These are phyloP conservation scores for Metschnikowia rubicola DNA, from an alignment of 805 yeast species.

Conservation along the genomic window DNA sequence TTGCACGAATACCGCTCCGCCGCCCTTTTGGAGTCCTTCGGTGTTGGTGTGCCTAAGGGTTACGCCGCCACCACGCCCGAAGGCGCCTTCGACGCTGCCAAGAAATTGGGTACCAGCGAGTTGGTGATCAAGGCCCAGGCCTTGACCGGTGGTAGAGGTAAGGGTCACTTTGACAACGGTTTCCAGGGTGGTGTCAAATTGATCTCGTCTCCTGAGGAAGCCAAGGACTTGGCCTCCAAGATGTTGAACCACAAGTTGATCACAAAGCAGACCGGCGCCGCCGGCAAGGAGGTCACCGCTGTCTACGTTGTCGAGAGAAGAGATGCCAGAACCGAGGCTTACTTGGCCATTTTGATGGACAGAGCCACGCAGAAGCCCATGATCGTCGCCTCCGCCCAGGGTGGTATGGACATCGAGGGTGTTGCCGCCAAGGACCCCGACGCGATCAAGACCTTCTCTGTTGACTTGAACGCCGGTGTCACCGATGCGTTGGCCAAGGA, in stretches of 20 bases:
- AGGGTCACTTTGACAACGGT: conserved; percentile 95
- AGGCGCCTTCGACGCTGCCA: conserved; percentile 82
- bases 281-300: conserved; percentile 95
- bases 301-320: conserved; percentile 95
- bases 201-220: conserved; percentile 81
- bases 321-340: conserved; percentile 91
- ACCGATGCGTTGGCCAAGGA: conserved; percentile 70
- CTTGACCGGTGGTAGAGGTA: conserved; percentile 99
- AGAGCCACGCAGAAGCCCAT: conserved; percentile 86
- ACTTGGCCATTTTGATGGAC: conserved; percentile 91
- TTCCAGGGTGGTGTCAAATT: conserved; percentile 95
- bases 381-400: conserved; percentile 94
- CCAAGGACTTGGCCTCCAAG: conserved; percentile 76
- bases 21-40: conserved; percentile 74
- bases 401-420: conserved; percentile 99
- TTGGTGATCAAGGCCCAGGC: conserved; percentile 98
- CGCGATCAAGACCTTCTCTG: conserved; percentile 84
- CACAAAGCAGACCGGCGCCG: conserved; percentile 97
- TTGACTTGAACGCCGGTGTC: conserved; percentile 76
- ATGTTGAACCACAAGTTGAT: conserved; percentile 91
- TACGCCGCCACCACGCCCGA: conserved; percentile 85
- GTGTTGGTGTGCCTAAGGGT: conserved; percentile 89
- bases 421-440: conserved; percentile 89
- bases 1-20: conserved; percentile 97
- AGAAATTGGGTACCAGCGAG: conserved; percentile 68